Base-by-base conservation (phyloP, 768 basidiomycete species). In the Austroboletus eburneus region DNA sequence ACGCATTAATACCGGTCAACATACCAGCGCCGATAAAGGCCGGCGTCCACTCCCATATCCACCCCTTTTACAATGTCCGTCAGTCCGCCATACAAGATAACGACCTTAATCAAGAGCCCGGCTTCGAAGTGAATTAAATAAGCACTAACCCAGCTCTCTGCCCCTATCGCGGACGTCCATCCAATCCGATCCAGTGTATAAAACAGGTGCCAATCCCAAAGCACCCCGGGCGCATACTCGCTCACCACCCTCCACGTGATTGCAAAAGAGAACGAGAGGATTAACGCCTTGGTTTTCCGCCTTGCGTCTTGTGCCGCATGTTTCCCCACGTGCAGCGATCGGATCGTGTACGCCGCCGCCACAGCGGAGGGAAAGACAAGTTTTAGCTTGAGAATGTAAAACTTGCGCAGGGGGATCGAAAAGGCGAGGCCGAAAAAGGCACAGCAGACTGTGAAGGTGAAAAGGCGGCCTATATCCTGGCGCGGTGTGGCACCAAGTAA, bases 351-450 rank as follows among this genome's bases (percentile, higher is more conserved):
- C 9, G 81, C 83, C 29, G 81, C 80, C 14, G 82, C 84, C 48
- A 83, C 77, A 23, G 78, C 79, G 1, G 81, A 81, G 1, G 80
- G 81, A 69, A 83, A 83, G 14, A 77, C 77, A 14, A 81, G 63
- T 59, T 80, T 81, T 59, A 80, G 78, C 55, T 77, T 72, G 42
- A 83, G 66, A 52, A 84, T 80, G 64, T 78, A 83, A 61, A 79
- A 79, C 52, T 75, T 76, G 45, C 79, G 73, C 29, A 81, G 65
- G 2, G 81, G 81, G 46, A 83, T 78, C 45, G 79, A 69, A 76
- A 85, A 85, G 63, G 83, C 80, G 9, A 82, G 74, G 38, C 79
- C 80, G 51, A 79, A 82, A 69, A 81, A 79, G 32, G 75, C 76
- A 39, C 75, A 71, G 50, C 72, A 75, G 12, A 72, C 62, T 9